Base-by-base conservation (phyloP, 1,284 basidiomycete genomes). In the Ceratobasidium sp. region DNA sequence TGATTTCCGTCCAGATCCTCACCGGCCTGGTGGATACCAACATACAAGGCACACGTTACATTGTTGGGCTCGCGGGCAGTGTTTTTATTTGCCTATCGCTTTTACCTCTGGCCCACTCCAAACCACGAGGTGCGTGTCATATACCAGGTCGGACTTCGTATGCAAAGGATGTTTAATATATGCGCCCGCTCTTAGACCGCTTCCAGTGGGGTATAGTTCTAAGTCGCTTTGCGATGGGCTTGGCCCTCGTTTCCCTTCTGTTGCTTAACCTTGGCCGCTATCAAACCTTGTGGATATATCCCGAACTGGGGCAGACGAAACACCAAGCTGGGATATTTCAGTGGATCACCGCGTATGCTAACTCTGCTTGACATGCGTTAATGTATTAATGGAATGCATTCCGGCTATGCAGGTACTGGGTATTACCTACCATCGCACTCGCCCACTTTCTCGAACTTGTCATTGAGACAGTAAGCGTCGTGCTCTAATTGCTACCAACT, bases 201-300 rank as follows among this genome's bases (percentile, higher is more conserved):
- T 62, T 49, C 29, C 57, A 62, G 25, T 62, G 57, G 57, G 57
- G 43, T 34, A 32, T 45, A 13, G 50, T 62, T 31, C 17, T 62
- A 10, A n/a, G 40, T 8, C n/a, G n/a, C n/a, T n/a, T n/a, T n/a
- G n/a, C n/a, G n/a, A n/a, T n/a, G n/a, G n/a, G n/a, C n/a, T n/a
- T 45, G 57, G 32, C 50, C 50, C 57, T 13, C 43, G 13, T 49
- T n/a, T 35, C 50, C 29, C 32, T 62, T 1, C 43, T 62, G 6
- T 20, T 62, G 12, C 45, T 62, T 6, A 62, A 62, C 17, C 29
- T 62, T 22, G 57, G 57, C 15, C 57, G 43, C 17, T 62, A 62
- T 45, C 57, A 47, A 25, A 31, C 42, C 1, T 49, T 62, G 8
- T 62, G 57, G 57, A 45, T 49, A 15, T 47, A 47, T 31, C 22